Evolutionary conservation across 2,329 filamentous ascomycete genomes (phyloP), one percentile per base, ranked within the genome.

Genomic region (Plenodomus biglobosus): DNA sequence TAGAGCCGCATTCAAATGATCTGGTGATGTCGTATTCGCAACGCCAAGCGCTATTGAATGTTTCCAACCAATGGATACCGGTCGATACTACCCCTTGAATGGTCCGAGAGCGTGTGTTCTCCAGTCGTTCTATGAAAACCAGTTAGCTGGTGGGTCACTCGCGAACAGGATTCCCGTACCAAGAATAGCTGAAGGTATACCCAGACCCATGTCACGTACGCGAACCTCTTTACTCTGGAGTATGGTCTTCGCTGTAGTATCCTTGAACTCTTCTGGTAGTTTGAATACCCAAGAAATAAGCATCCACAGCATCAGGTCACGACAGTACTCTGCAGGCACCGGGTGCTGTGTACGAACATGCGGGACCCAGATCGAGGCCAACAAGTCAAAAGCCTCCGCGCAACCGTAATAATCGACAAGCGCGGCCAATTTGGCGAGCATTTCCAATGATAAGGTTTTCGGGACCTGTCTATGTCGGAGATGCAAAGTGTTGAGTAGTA

Each of bases 401-500:
- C 75, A 75, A 42, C 69, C 63, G 52, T 76, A 76, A 21, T 71
- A 72, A 47, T 78, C 73, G 4, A 76, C 69, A 15, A 80, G 62
- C 2, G 73, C 64, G 3, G 75, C 75, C 4, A 80, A 62, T 45
- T 76, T 73, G 4, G 72, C 71, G 5, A 81, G 65, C 8, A 67
- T 62, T n/a, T 77, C 71, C 2, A 79, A 55, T 17, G 58, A 58
- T 0, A 79, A 52, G 0, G 46, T 42, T 20, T 60, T 58, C 0
- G 76, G 76, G 4, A 80, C 68, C 36, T 73, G 67, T n/a, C 65
- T 52, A 13, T 66, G 70, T 3, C 70, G 70, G 40, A 73, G 66
- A 58, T 80, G 78, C 8, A 80, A 61, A n/a, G 76, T 73, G 48
- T 77, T 71, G 40, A 80, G 60, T 1, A 79, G 44, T 16, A 74